Base-by-base conservation (phyloP, 441 rosid species). In the Pelargonium myrrhifolium region DNA sequence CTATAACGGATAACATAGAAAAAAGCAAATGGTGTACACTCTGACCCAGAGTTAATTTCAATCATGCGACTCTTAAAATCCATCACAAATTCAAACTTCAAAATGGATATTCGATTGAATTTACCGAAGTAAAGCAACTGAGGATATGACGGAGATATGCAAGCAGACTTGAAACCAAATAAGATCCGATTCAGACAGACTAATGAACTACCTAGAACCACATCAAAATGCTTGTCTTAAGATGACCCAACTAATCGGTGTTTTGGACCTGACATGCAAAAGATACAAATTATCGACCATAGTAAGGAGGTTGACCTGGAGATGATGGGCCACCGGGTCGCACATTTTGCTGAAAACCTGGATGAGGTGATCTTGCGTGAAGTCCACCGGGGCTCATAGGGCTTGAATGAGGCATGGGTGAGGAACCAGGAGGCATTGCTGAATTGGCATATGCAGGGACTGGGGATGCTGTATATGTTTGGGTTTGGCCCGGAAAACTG, bases 271-370 rank as follows among this genome's bases (percentile, higher is more conserved):
- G 59, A 53, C 59, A 53, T 7, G 20, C 53, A 66, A 64, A 66
- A 2, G 69, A 61, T 37, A 22, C 51, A 60, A 70, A 65, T 82
- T 79, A 85, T 73, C 73, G 71, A 37, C 82, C 72, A 55, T 85
- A 83, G 72, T 77, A 82, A 64, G 82, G 83, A 65, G 87, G 82
- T 74, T 74, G 82, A 61, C 79, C 90, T 0, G 81, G 74, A 14
- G 71, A 74, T 8, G 83, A 72, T 42, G 79, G 71, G 45, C 79
- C 84, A 35, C 78, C 75, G 6, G 86, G 80, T 45, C 74, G 76
- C 56, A 71, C 43, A 73, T 80, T 80, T 39, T 78, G 76, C 53
- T 59, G 87, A 42, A 59, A 62, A 12, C 82, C 86, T 21, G 71
- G 78, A 24, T 74, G 85, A 62, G 56, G 18, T 77, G 74, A 53